phyloP scores from a whole-genome alignment of 371 early-diverging fungal species.

The Capniomyces stellatus region DNA sequence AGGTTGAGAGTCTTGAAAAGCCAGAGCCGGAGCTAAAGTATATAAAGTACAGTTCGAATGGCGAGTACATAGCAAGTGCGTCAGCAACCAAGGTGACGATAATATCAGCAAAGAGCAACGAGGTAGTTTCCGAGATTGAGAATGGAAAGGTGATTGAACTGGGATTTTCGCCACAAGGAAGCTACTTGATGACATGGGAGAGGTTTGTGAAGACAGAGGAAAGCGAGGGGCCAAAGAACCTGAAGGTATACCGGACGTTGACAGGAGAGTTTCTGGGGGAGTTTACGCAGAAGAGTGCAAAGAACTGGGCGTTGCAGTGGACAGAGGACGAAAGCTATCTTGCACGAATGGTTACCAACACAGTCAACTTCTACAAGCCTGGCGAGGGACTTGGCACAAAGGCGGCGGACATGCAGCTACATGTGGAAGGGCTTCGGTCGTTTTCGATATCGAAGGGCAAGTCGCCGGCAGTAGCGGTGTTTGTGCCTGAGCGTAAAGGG shows the following conservation, averaged over 20 bases:
- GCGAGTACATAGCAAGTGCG: conserved; percentile 57
- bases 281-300: conserved; percentile 64
- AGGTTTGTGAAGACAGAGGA: conserved; percentile 49
- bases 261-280: conserved; percentile 46
- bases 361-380: conserved; percentile 76
- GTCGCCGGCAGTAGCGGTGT: conserved; percentile 62
- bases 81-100: conserved; percentile 47
- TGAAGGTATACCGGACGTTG: conserved; percentile 58
- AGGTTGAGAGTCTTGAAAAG: conserved; percentile 30
- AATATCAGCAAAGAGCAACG: conserved; percentile 41
- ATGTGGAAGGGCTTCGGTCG: conserved; percentile 54
- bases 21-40: conserved; percentile 40
- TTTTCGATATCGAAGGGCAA: conserved; percentile 84
- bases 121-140: conserved; percentile 41
- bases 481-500: conserved; percentile 43
- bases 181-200: conserved; percentile 73
- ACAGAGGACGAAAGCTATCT: conserved; percentile 76
- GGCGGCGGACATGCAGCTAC: conserved; percentile 36
- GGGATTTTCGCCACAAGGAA: conserved; percentile 79
- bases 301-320: conserved; percentile 79
- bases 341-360: conserved; percentile 67
- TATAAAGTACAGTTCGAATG: conserved; percentile 69
- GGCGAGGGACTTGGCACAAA: conserved; percentile 34
- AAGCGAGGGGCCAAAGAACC: conserved; percentile 45
- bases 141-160: conserved; percentile 57